Evolutionary conservation across 2,329 filamentous ascomycete species (phyloP), one percentile per base, ranked within the genome.

Genomic region (Periconia digitata): DNA sequence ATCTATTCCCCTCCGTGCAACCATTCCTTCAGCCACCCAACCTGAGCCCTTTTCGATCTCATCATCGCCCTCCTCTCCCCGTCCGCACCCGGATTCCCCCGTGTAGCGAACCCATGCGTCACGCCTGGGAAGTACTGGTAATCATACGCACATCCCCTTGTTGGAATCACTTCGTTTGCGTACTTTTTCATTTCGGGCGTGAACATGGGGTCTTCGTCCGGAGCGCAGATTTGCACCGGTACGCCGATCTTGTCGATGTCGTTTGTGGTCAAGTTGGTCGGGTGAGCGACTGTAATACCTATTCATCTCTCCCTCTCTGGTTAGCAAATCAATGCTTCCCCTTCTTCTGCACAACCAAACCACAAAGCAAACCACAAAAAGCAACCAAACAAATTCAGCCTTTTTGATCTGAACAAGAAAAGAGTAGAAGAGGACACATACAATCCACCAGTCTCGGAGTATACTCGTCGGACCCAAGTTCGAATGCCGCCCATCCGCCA

Each of bases 401-500:
- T 13, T 32, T 32, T 17, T 15, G 18, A 22, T 8, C 8, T 10
- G 20, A 10, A 10, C 8, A 12, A 32, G 27, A 32, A 32, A 12
- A 32, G n/a, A n/a, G n/a, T n/a, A 13, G 22, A 43, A 21, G 24
- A 23, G 15, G 21, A 10, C 2, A 35, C 44, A 3, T 42, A 43
- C 53, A 55, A 35, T 66, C 62, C 2, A 62, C 60, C 3, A 63
- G 45, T 2, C 40, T 38, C 1, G 44, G 48, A 13, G 24, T 21
- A 32, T 38, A 23, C 15, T 34, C 38, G 1, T 37, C 40, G 1
- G 51, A 44, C 2, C 59, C 62, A 6, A 66, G 50, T 8, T 51
- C 47, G 29, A 63, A 51, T 2, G 56, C 51, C 8, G 47, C 54
- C 61, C 60, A 66, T 4, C 74, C 74, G 15, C 74, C 74, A 64